Base-by-base conservation (phyloP, 208 protist species). In the Crithidia acanthocephali region DNA sequence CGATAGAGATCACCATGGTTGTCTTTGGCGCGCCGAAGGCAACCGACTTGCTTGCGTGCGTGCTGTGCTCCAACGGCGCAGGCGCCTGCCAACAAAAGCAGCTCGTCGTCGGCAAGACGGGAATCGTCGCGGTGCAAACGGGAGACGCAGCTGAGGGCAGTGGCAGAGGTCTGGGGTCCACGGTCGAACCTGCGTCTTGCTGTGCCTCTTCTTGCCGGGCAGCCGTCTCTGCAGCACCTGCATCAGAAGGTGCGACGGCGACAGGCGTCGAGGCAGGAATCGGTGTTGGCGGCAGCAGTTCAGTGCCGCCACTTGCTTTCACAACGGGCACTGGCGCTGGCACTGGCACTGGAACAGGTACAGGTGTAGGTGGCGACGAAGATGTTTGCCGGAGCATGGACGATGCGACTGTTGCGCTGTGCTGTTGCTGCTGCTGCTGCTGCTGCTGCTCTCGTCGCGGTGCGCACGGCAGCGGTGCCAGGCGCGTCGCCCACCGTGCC, bases 81-180 rank as follows among this genome's bases (percentile, higher is more conserved):
- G n/a, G 11, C 25, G 51, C 42, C 32, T 53, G 70, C 70, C 70
- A 76, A 27, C 45, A 76, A 47, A 68, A 77, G 52, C 48, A 61
- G 33, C 50, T 42, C 4, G 62, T 62, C 2, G 72, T 53, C 13
- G 55, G 62, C 6, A 69, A 13, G 13, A 58, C 42, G 27, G 70
- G 62, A 37, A 76, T 30, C 20, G 20, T 35, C 8, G 23, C 42
- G 13, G 32, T 40, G 55, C 28, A 3, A 16, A 44, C 13, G 25
- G 32, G 11, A 44, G 15, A 4, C 20, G 20, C 32, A 16, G 32
- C 5, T 22, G 3, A 15, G 11, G n/a, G 22, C 9, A 23, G 55
- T 33, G 18, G 22, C 35, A 15, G 27, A 8, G 44, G 27, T 5
- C 5, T 16, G 56, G 6, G 0, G 0, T 25, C 56, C 5, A 30